phyloP scores from a whole-genome alignment of 768 basidiomycete species.

The Boletus rubroflammeus region DNA sequence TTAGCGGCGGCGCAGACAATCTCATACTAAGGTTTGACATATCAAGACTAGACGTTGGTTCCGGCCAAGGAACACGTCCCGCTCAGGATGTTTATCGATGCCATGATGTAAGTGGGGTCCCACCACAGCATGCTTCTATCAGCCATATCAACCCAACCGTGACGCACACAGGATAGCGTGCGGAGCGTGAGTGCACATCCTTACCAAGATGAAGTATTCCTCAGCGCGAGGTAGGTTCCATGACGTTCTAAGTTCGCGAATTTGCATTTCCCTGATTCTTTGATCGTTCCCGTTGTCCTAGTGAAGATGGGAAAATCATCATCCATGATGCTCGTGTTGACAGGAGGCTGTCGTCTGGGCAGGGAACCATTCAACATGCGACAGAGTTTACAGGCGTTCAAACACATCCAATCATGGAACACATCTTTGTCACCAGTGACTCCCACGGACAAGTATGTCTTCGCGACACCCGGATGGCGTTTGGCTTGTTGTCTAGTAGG shows the following conservation, averaged over 20 bases:
- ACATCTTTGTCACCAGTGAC: conserved; percentile 68
- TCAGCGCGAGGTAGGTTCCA: conserved; percentile 59
- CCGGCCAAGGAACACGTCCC: conserved; percentile 9
- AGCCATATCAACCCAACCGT: conserved; percentile 10
- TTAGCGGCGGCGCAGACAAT: conserved; percentile 55
- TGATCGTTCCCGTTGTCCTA: conserved; percentile 29
- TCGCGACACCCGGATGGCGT: conserved; percentile 71
- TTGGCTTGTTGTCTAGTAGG: conserved; percentile 47
- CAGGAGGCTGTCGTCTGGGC: conserved; percentile 35
- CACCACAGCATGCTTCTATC: conserved; percentile 20
- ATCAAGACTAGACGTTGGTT: conserved; percentile 31
- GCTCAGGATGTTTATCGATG: conserved; percentile 27
- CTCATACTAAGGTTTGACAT: conserved; percentile 53
- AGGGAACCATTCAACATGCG: conserved; percentile 49
- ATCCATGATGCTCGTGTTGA: conserved; percentile 56
- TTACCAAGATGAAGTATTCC: conserved; percentile 60
- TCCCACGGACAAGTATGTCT: conserved; percentile 56
- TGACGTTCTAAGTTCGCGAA: conserved; percentile 12
- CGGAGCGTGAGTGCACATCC: conserved; percentile 65
- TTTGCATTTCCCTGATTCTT: conserved; percentile 14
- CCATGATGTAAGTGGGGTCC: conserved; percentile 28
- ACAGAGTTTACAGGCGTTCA: conserved; percentile 62
- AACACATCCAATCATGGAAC: conserved; percentile 64
- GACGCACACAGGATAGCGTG: conserved; percentile 53
- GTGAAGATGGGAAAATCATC: conserved; percentile 68